Base-by-base conservation (phyloP, 2,329 filamentous ascomycete species). In the Alternaria longipes region DNA sequence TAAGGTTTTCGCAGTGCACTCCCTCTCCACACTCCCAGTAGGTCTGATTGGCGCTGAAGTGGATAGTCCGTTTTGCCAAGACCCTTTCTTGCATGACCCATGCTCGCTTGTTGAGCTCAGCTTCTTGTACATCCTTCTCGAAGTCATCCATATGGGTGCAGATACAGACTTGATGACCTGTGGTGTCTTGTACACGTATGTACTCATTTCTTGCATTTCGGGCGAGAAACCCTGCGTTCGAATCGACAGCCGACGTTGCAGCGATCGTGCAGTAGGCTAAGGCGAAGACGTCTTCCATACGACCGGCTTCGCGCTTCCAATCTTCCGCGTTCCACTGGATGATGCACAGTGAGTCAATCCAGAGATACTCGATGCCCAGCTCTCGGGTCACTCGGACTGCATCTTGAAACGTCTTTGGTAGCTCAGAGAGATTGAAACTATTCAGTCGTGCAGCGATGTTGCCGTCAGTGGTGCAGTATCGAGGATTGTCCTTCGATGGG, bases 31-130 rank as follows among this genome's bases (percentile, higher is more conserved):
- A 70, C 47, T 70, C 65, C 58, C 47, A 70, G 46, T 68, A 70
- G 4, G 56, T 52, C 45, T 72, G 63, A 7, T 60, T 70, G 9
- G 50, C 56, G 38, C 47, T 69, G 42, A 72, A 70, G 42, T 67
- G 56, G 28, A 70, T 63, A n/a, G 64, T 69, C n/a, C 66, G 58
- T 41, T 49, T 40, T 16, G 66, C 54, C 22, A 70, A 53, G 9
- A 63, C 65, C 20, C 59, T 40, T 40, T 70, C 69, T 53, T 71
- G 64, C 49, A 71, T 49, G 6, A 69, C 69, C 69, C 64, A 71
- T 34, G 60, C 68, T 54, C 66, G 57, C 14, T 16, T 67, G 56
- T 70, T 68, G n/a, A 71, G 63, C 41, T 16, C 41, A 38, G 57
- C 63, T 7, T 56, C 46, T 16, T 46, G 56, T 11, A 66, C 54